phyloP scores from a whole-genome alignment of 2,329 filamentous ascomycete genomes.

The Apiospora kogelbergensis region DNA sequence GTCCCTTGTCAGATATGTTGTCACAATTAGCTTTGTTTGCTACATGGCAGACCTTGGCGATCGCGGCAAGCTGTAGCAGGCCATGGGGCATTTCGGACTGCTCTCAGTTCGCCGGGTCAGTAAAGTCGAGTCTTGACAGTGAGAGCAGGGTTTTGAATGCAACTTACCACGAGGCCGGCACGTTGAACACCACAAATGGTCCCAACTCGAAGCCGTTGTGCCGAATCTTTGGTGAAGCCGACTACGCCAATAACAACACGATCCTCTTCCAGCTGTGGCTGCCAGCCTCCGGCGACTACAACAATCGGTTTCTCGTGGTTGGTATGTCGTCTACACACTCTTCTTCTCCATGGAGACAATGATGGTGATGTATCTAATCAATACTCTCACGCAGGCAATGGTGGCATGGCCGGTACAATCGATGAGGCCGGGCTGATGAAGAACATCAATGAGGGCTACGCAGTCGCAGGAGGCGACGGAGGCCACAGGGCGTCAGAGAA shows the following conservation, averaged over 20 bases:
- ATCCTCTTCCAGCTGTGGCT: slow-evolving; percentile 27
- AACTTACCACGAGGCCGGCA: slow-evolving; percentile 12
- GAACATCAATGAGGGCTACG: slow-evolving; percentile 24
- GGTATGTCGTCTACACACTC: slow-evolving; percentile 14
- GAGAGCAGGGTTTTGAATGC: slow-evolving; percentile 15
- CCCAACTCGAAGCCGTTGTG: slow-evolving; percentile 18
- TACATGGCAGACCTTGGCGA: background rate
- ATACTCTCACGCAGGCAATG: slow-evolving; percentile 19
- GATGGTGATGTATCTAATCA: too few species aligned
- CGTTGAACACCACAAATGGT: slow-evolving; percentile 14
- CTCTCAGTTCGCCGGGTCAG: slow-evolving; percentile 17
- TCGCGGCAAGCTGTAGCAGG: background rate
- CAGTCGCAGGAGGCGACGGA: slow-evolving; percentile 24
- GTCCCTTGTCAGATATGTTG: background rate
- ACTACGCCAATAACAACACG: slow-evolving; percentile 21
- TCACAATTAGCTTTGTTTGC: background rate
- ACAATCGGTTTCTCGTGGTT: slow-evolving; percentile 23
- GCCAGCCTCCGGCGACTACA: slow-evolving; percentile 19
- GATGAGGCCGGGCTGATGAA: slow-evolving; percentile 18
- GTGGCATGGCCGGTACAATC: slow-evolving; percentile 25
- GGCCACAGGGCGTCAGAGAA: slow-evolving; percentile 22
- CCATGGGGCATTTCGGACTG: slow-evolving; percentile 19
- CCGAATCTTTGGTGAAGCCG: slow-evolving; percentile 19
- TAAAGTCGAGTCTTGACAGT: slow-evolving; percentile 7
- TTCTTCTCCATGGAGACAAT: background rate